Percentiles rank a stretch among this genome's conserved stretches.
Conservation (phyloP, 2,329 filamentous ascomycete species). For the Ascochyta rabiei region DNA sequence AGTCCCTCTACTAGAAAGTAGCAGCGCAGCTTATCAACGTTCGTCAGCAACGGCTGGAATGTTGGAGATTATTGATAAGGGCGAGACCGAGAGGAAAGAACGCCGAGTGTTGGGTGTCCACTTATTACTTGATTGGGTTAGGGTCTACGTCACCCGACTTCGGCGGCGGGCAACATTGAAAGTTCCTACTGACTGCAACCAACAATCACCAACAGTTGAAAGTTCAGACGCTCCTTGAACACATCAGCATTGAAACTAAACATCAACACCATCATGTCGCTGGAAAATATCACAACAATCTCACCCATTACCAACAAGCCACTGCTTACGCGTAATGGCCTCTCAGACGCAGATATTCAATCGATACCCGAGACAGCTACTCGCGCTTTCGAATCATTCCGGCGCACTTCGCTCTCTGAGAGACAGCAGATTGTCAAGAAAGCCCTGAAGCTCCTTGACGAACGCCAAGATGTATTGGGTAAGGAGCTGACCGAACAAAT, state of each 20-base stretch:
- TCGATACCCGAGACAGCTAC: conserved; percentile 74
- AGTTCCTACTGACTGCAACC: conserved; percentile 1
- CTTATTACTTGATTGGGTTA: background rate
- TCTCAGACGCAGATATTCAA: conserved; percentile 72
- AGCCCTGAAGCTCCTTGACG: conserved; percentile 72
- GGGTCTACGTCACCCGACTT: conserved; percentile 12
- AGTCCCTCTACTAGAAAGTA: background rate
- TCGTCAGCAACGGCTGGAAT: background rate
- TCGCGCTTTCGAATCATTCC: conserved; percentile 77
- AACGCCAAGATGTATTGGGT: conserved; percentile 79
- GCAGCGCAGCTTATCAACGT: background rate
- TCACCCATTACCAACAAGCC: conserved; percentile 88
- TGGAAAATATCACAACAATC: conserved; percentile 74
- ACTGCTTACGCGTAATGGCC: conserved; percentile 78
- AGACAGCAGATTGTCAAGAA: conserved; percentile 82
- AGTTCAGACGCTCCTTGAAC: conserved; percentile 21
- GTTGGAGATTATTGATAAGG: background rate
- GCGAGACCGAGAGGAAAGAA: conserved; percentile 1
- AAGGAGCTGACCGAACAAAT: conserved; percentile 91
- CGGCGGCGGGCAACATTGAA: conserved; percentile 14
- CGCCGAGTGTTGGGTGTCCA: conserved; percentile 1
- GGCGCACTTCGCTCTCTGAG: conserved; percentile 74
- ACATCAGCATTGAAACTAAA: conserved; percentile 15
- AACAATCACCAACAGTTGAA: conserved; percentile 3
- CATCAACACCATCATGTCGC: conserved; percentile 52